phyloP scores from a whole-genome alignment of 306 rosid species.

The Purshia tridentata region DNA sequence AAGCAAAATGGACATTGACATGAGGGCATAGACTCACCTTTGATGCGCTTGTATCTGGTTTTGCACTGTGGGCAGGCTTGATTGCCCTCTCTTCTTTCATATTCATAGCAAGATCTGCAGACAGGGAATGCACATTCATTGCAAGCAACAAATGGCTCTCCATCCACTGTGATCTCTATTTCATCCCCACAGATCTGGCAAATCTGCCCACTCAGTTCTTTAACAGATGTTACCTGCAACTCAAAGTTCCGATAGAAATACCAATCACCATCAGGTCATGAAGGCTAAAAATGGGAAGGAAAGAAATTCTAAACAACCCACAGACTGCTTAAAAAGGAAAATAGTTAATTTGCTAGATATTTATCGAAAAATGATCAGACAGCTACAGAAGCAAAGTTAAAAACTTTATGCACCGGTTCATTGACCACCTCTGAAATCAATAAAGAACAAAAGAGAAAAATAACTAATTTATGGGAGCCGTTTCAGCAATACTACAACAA shows the following conservation, averaged over 20 bases:
- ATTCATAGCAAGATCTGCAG: constrained; percentile 87
- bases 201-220: constrained; percentile 76
- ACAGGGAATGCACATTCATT: constrained; percentile 96
- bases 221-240: constrained; percentile 67
- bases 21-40: constrained; percentile 40
- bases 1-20: background rate
- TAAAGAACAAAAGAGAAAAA: background rate
- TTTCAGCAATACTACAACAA: constrained; percentile 12
- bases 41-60: constrained; percentile 82
- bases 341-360: background rate
- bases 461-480: constrained; percentile 17
- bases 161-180: constrained; percentile 68
- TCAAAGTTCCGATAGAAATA: constrained; percentile 7
- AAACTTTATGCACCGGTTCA: constrained; percentile 22
- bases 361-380: background rate
- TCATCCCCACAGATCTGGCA: constrained; percentile 98
- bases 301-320: background rate
- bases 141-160: constrained; percentile 90
- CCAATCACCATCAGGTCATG: constrained; percentile 24
- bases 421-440: constrained; percentile 35
- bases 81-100: constrained; percentile 93
- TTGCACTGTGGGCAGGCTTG: constrained; percentile 92
- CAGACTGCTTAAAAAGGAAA: background rate
- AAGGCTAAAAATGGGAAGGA: background rate
- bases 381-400: constrained; percentile 1